phyloP scores from a whole-genome alignment of 2,329 filamentous ascomycete genomes.

The Botrytis deweyae region DNA sequence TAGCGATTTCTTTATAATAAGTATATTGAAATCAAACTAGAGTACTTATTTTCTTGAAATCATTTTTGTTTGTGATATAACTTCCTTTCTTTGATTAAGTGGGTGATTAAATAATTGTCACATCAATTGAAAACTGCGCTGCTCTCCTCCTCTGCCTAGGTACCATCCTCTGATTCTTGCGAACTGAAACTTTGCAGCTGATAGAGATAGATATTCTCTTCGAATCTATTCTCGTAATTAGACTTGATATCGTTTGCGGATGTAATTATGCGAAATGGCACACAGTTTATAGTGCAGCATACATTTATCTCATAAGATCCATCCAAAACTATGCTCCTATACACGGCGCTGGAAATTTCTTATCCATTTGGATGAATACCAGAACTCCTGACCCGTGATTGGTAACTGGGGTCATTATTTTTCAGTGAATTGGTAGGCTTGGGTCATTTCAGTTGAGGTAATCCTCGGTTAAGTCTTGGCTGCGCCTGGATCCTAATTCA shows the following conservation, averaged over 20 bases:
- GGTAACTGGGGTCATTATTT: background rate
- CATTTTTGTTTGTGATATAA: background rate
- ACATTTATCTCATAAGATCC: background rate
- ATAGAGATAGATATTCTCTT: accelerated
- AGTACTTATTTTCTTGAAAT: background rate
- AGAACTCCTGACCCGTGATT: background rate
- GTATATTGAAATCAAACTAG: background rate
- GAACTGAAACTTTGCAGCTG: background rate
- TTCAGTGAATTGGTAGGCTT: background rate
- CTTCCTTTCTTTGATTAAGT: background rate
- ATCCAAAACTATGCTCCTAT: background rate
- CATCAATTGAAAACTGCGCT: background rate
- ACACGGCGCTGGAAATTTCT: too few relatives aligned
- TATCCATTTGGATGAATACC: accelerated
- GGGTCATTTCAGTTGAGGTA: background rate
- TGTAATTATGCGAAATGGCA: accelerated
- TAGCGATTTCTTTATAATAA: background rate
- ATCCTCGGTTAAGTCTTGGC: background rate
- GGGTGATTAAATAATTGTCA: background rate
- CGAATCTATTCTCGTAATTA: accelerated
- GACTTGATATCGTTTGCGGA: background rate
- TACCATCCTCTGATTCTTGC: background rate
- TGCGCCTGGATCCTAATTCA: background rate
- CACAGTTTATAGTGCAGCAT: background rate
- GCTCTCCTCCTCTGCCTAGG: accelerated